phyloP scores from a whole-genome alignment of 2,329 filamentous ascomycete genomes.

The Claviceps sp. region DNA sequence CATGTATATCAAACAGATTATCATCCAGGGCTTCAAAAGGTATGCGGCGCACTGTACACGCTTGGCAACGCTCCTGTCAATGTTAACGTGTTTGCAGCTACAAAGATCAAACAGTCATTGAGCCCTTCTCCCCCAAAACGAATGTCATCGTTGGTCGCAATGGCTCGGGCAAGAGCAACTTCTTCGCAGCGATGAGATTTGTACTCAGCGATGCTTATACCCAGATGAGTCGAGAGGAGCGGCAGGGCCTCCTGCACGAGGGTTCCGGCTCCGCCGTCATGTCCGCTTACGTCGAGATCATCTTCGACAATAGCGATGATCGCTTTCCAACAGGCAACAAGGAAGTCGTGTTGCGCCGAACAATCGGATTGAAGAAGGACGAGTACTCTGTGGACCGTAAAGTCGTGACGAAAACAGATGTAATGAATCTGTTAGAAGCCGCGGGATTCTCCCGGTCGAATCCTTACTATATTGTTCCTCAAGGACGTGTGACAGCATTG shows the following conservation, averaged over 20 bases:
- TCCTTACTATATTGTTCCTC: conserved; percentile 97
- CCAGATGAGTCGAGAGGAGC: conserved; percentile 89
- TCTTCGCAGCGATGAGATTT: conserved; percentile 97
- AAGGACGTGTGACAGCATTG: conserved; percentile 86
- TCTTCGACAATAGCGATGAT: conserved; percentile 95
- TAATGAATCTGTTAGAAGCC: conserved; percentile 88
- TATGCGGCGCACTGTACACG: conserved; percentile 24
- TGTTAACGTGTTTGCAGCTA: conserved; percentile 47
- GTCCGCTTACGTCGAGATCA: conserved; percentile 98
- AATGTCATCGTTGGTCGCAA: conserved; percentile 99
- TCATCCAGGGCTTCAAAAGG: conserved; percentile 99
- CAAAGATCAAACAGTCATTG: conserved; percentile 98
- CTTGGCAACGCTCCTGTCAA: conserved; percentile 5
- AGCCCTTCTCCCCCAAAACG: conserved; percentile 92
- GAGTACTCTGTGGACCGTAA: conserved; percentile 97
- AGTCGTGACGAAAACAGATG: conserved; percentile 85
- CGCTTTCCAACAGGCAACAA: conserved; percentile 88
- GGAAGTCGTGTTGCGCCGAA: conserved; percentile 80
- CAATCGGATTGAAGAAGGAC: conserved; percentile 95
- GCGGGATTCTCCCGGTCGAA: conserved; percentile 95
- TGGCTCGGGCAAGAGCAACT: conserved; percentile 98
- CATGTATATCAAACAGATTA: conserved; percentile 99
- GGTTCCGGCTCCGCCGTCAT: conserved; percentile 95
- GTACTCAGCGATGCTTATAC: conserved; percentile 96
- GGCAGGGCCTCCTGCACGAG: conserved; percentile 91